phyloP scores from a whole-genome alignment of 2,329 filamentous ascomycete species.

The Epichloe elymi region DNA sequence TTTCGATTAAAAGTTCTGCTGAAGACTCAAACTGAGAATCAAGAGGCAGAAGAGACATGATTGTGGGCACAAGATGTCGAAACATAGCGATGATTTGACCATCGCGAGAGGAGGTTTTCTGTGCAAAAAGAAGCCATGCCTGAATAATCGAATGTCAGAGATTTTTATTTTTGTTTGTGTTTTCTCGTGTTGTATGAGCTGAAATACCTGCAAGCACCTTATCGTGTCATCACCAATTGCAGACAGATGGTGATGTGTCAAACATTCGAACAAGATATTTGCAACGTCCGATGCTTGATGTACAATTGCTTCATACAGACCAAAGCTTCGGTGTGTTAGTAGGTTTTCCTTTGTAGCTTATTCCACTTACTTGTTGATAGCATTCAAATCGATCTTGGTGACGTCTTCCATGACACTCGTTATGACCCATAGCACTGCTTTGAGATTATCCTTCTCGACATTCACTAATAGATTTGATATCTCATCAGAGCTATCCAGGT shows the following conservation, averaged over 20 bases:
- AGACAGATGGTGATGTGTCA: slow-evolving; percentile 13
- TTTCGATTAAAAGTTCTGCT: slow-evolving; percentile 51
- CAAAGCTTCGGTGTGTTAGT: slow-evolving; percentile 17
- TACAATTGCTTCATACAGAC: slow-evolving; percentile 26
- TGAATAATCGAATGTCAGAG: slow-evolving; percentile 16
- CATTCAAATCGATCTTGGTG: slow-evolving; percentile 48
- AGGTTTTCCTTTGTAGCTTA: background rate
- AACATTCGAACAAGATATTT: slow-evolving; percentile 25
- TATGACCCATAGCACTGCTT: slow-evolving; percentile 51
- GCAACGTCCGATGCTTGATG: slow-evolving; percentile 28
- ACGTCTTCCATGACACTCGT: slow-evolving; percentile 23
- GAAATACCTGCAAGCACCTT: slow-evolving; percentile 44
- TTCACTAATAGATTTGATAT: slow-evolving; percentile 33
- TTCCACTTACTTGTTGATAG: slow-evolving; percentile 37
- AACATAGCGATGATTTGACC: slow-evolving; percentile 45
- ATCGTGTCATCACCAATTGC: slow-evolving; percentile 41
- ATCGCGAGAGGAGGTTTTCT: slow-evolving; percentile 46
- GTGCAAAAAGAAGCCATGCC: slow-evolving; percentile 65
- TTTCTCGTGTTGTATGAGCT: background rate
- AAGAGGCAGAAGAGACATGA: slow-evolving; percentile 46
- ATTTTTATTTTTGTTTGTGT: background rate
- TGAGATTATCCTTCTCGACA: slow-evolving; percentile 32
- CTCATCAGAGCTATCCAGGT: slow-evolving; percentile 21
- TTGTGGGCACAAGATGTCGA: slow-evolving; percentile 43
- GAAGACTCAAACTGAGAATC: slow-evolving; percentile 45